Base-by-base conservation (phyloP, 805 yeast species). In the Candida corydali region DNA sequence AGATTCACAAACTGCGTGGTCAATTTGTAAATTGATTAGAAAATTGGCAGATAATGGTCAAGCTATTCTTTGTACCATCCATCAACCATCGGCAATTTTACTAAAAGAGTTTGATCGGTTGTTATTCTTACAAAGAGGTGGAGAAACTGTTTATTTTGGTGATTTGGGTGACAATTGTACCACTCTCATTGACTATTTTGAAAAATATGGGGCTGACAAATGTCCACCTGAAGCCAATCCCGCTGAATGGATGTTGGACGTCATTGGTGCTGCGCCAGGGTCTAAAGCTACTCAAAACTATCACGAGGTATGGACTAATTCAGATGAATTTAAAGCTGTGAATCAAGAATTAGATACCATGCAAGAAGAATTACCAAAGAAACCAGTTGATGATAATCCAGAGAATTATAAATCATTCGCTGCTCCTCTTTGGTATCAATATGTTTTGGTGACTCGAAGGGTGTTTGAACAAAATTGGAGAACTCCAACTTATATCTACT, bases 161-260 rank as follows among this genome's bases (percentile, higher is more conserved):
- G 87, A 81, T 43, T 75, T 82, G 47, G 89, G 89, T 44, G 63
- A 69, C 42, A 72, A 75, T 53, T 79, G 82, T 31, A 39, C 48
- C 26, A 63, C 76, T 2, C 63, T 82, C 55, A 70, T 78, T 27
- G 55, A 65, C 40, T 82, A 82, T 56, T 81, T 82, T 50, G 87
- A 81, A 59, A 70, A 70, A 47, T 61, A 79, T 50, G 82, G 94
- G 19, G 86, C 86, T 20, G 54, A 50, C 19, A 46, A 46, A 26
- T 56, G 61, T 47, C 61, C 63, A 8, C 37, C 38, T 22, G 61
- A 55, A 50, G 55, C 61, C 8, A 55, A 61, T 42, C 66, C 67
- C 8, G 66, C 66, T n/a, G 95, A 86, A 63, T 87, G 94, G 93
- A 87, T 87, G 94, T 67, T 87, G 59, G 84, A 82, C 43, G 84